phyloP scores from a whole-genome alignment of 768 basidiomycete species.

The Panaeolus papilionaceus region DNA sequence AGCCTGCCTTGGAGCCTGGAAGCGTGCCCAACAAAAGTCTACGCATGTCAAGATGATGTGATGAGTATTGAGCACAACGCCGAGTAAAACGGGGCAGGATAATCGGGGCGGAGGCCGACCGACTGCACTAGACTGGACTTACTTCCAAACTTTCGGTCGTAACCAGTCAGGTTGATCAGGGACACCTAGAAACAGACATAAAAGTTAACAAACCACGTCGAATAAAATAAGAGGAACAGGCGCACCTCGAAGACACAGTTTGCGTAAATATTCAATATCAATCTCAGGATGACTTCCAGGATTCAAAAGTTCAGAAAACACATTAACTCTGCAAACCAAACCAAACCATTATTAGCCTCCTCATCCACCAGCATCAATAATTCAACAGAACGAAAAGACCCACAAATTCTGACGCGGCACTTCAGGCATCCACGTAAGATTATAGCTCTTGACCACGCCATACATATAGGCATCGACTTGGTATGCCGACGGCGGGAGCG shows the following conservation, averaged over 20 bases:
- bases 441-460: constrained; percentile 57
- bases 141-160: constrained; percentile 83
- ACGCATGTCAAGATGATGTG: constrained; percentile 14
- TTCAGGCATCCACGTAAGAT: constrained; percentile 68
- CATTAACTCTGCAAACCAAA: constrained; percentile 47
- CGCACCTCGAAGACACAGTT: constrained; percentile 67
- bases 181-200: constrained; percentile 53
- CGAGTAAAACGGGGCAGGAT: too few relatives aligned
- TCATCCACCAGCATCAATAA: too few relatives aligned
- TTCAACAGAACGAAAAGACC: constrained; percentile 25
- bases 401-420: constrained; percentile 68
- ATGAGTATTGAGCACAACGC: neutral
- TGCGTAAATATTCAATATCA: constrained; percentile 61
- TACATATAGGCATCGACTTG: constrained; percentile 62
- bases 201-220: constrained; percentile 13
- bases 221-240: constrained; percentile 13
- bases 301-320: constrained; percentile 68
- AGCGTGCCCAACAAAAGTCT: constrained; percentile 72
- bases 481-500: constrained; percentile 60
- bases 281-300: constrained; percentile 52
- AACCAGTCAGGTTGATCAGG: constrained; percentile 79
- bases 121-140: constrained; percentile 29
- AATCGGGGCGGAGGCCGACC: too few relatives aligned
- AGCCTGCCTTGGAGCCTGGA: constrained; percentile 59
- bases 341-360: too few relatives aligned